Base-by-base conservation (phyloP, 2,329 filamentous ascomycete genomes). In the Xylaria sp. region DNA sequence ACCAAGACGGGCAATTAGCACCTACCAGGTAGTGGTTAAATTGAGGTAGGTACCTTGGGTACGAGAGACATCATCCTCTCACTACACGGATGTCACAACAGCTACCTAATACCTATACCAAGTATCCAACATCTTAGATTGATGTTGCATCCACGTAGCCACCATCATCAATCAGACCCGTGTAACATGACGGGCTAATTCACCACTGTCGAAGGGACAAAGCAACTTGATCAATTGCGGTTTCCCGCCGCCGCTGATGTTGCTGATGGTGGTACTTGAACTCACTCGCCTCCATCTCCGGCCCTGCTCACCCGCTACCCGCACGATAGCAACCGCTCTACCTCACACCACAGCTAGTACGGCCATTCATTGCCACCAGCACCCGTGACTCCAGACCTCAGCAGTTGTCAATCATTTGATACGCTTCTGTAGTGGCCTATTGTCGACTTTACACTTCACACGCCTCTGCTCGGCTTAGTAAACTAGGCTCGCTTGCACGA, bases 231-330 rank as follows among this genome's bases (percentile, higher is more conserved):
- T 30, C 45, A 45, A 30, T 32, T 48, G 19, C 48, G 27, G 32
- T 3, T 50, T 42, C 9, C 45, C 47, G 47, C 55, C 47, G 47
- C 55, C 27, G 32, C 27, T 32, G 50, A 3, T 14, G 11, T 51
- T 42, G 63, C 42, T 34, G 32, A 30, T 39, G 24, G 55, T 54
- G 47, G 27, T 65, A 55, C 34, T 8, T 7, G 34, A 36, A 36
- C 34, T 36, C 34, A 36, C 39, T 42, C 39, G 3, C 39, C 11
- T 42, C 39, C 14, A 42, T 17, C 11, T 45, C 39, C 39, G 5
- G 11, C 39, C 14, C 39, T 17, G 17, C 42, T 47, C 42, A 47
- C 42, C 42, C 17, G 11, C 12, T 27, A 27, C 24, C 24, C 4
- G 24, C 24, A 4, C 24, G 2, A 14, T 42, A 42, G 2, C 11